A percentile compares a stretch with the other conserved stretches of the same genome.
Conservation (phyloP, 2,329 filamentous ascomycete species). For the Aspergillus neoniger region DNA sequence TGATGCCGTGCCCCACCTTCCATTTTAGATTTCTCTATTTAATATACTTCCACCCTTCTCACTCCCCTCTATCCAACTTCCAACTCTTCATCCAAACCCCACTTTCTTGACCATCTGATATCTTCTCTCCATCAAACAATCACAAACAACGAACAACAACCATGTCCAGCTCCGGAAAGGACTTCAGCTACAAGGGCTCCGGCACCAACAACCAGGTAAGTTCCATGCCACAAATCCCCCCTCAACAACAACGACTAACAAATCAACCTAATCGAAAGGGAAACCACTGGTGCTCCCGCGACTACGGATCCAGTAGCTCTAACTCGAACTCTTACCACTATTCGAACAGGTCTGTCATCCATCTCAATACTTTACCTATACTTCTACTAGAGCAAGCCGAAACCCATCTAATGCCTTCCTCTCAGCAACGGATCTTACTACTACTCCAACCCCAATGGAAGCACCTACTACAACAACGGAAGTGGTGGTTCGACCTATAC, state of each 20-base stretch:
- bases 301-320: conserved; percentile 59
- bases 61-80: no score
- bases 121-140: background rate
- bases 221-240: background rate
- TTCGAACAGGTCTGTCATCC: conserved; percentile 58
- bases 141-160: background rate
- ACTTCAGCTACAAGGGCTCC: conserved; percentile 45
- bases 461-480: conserved; percentile 68
- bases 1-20: no score
- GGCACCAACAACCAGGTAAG: conserved; percentile 66
- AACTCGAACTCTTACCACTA: conserved; percentile 64
- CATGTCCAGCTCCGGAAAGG: conserved; percentile 25
- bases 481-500: conserved; percentile 63
- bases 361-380: background rate
- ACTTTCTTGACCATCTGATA: no score
- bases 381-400: background rate
- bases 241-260: background rate
- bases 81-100: no score
- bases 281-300: conserved; percentile 67
- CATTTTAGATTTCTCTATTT: no score
- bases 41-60: no score
- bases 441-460: conserved; percentile 69
- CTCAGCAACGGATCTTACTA: conserved; percentile 68
- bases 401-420: background rate
- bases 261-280: conserved; percentile 49